Percentiles rank a stretch among this genome's conserved stretches.
Evolutionary conservation across 257 asterid species (phyloP).

Genomic region (Solanum paucissectum): DNA sequence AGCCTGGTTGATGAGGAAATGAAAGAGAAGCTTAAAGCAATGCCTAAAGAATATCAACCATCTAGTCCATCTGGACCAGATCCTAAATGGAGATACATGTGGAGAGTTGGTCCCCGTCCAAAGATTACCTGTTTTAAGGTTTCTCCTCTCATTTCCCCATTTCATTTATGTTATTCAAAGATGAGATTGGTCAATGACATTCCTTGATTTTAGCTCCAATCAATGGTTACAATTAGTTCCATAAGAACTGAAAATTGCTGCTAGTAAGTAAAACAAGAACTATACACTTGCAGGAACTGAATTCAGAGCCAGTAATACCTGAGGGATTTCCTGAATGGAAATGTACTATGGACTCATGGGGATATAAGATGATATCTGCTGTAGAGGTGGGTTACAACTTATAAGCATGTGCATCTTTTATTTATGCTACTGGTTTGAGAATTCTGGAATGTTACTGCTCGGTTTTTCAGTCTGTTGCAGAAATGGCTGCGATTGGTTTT

Average conservation of each 20-base stretch:
- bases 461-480: slow-evolving; percentile 69
- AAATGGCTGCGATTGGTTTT: slow-evolving; percentile 97
- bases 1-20: slow-evolving; percentile 82
- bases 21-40: slow-evolving; percentile 63
- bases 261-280: slow-evolving; percentile 10
- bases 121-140: slow-evolving; percentile 71
- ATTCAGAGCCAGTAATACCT: slow-evolving; percentile 94
- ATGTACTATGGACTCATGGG: slow-evolving; percentile 93
- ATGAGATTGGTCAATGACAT: neutral
- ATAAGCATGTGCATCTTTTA: slow-evolving; percentile 7
- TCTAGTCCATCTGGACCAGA: slow-evolving; percentile 75
- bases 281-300: slow-evolving; percentile 54
- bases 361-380: slow-evolving; percentile 86
- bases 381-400: slow-evolving; percentile 41
- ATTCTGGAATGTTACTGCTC: neutral
- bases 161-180: neutral
- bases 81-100: slow-evolving; percentile 98
- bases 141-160: neutral
- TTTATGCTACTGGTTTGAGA: neutral
- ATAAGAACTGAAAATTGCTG: neutral
- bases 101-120: slow-evolving; percentile 96
- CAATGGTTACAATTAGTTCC: neutral
- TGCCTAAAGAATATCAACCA: slow-evolving; percentile 65
- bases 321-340: slow-evolving; percentile 91
- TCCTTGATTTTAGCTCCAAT: neutral